Base-by-base conservation (phyloP, 1,284 basidiomycete species). In the Inonotus obliquus region DNA sequence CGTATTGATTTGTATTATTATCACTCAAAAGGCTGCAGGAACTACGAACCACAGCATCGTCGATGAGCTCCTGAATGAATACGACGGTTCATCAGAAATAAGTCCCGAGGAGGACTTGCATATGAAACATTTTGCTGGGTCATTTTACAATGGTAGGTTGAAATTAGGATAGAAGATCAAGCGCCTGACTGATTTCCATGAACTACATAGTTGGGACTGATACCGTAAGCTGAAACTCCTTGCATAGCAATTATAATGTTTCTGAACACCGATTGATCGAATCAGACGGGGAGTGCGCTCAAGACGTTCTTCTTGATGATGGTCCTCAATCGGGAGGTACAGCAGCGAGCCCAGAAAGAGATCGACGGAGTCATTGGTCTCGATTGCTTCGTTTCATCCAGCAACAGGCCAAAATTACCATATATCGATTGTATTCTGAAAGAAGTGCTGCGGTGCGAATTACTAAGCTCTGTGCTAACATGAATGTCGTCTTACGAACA, bases 371-470 rank as follows among this genome's bases (percentile, higher is more conserved):
- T 60, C 32, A 23, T 60, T 21, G 61, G 56, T 13, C 23, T 39
- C 9, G 60, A 67, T 10, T 65, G 69, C 14, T 54, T 73, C 6
- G 73, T 73, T 1, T 63, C 56, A 1, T 66, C 72, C 14, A 64
- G 62, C 5, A 72, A 74, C 49, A 35, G 65, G 5, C 48, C 60
- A 1, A 38, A 54, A 1, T 59, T 73, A 7, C 70, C 72, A 1
- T 73, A 71, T 59, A 63, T 73, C 19, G 59, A 65, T 23, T 73
- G 72, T 1, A 61, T 71, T 2, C 58, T 71, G 23, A 68, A 71
- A 51, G 74, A 75, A 59, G 61, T 67, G 0, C 54, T 70, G n/a
- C 65, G 73, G 56, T 73, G 38, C 39, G 25, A 23, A 9, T 2
- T 23, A 17, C 9, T 21, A 4, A 32, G 4, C 11, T 1, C 11